Base-by-base conservation (phyloP, 768 basidiomycete genomes). In the Leccinum uliginosum region DNA sequence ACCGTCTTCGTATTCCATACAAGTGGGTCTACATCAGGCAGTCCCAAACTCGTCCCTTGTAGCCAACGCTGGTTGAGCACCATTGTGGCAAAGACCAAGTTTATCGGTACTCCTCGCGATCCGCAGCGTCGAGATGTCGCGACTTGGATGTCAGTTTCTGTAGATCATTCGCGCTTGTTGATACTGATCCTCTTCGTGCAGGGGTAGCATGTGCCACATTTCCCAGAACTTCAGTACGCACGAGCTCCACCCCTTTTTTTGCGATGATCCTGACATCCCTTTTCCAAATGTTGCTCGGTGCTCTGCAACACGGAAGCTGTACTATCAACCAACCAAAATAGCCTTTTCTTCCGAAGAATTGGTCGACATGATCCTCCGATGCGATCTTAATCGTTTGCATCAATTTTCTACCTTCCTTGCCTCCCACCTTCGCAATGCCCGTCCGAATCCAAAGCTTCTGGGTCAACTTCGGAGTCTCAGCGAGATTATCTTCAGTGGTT, bases 121-220 rank as follows among this genome's bases (percentile, higher is more conserved):
- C 68, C 74, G 50, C 73, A 73, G n/a, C 75, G 76, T 32, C 84
- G 83, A 67, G 89, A 91, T 63, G 84, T 91, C 59, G 81, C 82
- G 19, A 78, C 81, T 7, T 87, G 82, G 82, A 86, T 90, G 88
- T 88, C 62, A 74, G 85, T 78, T 32, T 56, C 50, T 59, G 47
- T 50, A 66, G 59, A 59, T 53, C 59, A 51, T 48, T 54, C 59
- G 10, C 44, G 49, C 34, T 43, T 63, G 57, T 61, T 54, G 59
- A 65, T 62, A 67, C 68, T 76, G 44, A 65, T 73, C 68, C 74
- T 75, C 65, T 60, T 57, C 61, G 56, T 62, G 54, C 74, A 89
- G 87, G 78, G 88, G 89, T 56, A 87, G 85, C 76, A 87, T 91
- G 86, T 89, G 85, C 67, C 89, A 90, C 71, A 90, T 90, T 59